Evolutionary conservation across 1,139 yeast genomes (phyloP), one percentile per base, ranked within the genome.

Genomic region (Lodderomyces elongisporus): DNA sequence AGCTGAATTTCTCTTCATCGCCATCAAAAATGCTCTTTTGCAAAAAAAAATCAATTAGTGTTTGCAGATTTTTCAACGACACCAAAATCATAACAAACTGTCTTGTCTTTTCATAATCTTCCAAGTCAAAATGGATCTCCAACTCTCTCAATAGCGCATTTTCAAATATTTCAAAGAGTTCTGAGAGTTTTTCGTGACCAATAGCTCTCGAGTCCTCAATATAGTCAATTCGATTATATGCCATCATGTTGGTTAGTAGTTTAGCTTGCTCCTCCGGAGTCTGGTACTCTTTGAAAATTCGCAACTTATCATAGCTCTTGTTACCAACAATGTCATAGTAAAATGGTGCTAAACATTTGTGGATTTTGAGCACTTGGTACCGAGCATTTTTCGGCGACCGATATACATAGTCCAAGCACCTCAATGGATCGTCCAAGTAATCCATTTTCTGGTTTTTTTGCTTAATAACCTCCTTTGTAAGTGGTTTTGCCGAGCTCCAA

Each of bases 141-240:
- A 88, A 67, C 45, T 87, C 95, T 31, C 78, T 60, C 22, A 85
- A 52, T 6, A 84, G 69, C 0, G 93, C 87, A 49, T 74, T 82
- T 34, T 83, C 83, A 51, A 85, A 85, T 25, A 84, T 65, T 48
- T 83, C 93, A 31, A 78, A 58, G n/a, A 80, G 64, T 2, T 82
- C 66, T 25, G 66, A 67, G 32, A 81, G 57, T 43, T 75, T 70
- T 32, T 70, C 75, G 22, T 65, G 49, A 16, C 66, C 66, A 5
- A 57, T 50, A 16, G 54, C 49, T 33, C 64, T 51, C 3, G 65
- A 44, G n/a, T n/a, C n/a, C n/a, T n/a, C n/a, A 32, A 50, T 46
- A 45, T 56, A 49, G 56, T 65, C 78, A 12, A 66, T 56, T 30
- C 44, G 49, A 33, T 69, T 66, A 46, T 59, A 70, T 20, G 46